Evolutionary conservation across 306 rosid species (phyloP).

Genomic region (Corylus heterophylla): DNA sequence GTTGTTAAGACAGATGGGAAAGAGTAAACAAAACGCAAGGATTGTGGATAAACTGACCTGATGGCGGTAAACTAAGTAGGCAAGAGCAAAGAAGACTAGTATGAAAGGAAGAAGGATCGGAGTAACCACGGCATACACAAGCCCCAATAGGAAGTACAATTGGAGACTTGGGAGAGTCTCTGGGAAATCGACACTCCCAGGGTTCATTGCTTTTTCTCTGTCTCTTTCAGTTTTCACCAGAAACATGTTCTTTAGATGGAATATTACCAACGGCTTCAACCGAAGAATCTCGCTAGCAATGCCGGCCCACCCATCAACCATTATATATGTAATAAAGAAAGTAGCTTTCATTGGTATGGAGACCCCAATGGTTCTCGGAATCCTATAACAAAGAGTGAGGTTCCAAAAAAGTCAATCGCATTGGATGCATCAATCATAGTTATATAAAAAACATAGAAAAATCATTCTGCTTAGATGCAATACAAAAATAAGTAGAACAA

Average conservation of each 20-base stretch:
- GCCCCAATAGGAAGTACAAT: conserved; percentile 89
- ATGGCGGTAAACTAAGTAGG: conserved; percentile 95
- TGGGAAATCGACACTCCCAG: conserved; percentile 83
- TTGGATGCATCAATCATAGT: neutral
- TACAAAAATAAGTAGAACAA: neutral
- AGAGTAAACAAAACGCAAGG: conserved; percentile 10
- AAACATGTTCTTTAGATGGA: conserved; percentile 90
- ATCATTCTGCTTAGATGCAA: neutral
- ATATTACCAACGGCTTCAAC: conserved; percentile 84
- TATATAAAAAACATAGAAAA: neutral
- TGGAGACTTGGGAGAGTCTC: conserved; percentile 93
- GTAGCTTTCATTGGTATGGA: conserved; percentile 97
- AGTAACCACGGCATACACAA: conserved; percentile 91
- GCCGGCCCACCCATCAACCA: conserved; percentile 99
- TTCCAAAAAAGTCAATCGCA: conserved; percentile 6
- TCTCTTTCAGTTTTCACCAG: conserved; percentile 95
- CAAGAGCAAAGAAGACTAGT: conserved; percentile 86
- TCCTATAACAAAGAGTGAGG: conserved; percentile 48
- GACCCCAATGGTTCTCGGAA: conserved; percentile 95
- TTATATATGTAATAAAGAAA: conserved; percentile 95
- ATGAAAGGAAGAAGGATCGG: conserved; percentile 98
- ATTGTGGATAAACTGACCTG: conserved; percentile 59
- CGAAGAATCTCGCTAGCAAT: conserved; percentile 95
- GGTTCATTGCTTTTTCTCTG: conserved; percentile 83
- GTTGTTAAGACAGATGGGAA: neutral